A percentile compares a stretch with the other conserved stretches of the same genome.
phyloP scores from a whole-genome alignment of 1,284 basidiomycete genomes.

The Tausonia pullulans region DNA sequence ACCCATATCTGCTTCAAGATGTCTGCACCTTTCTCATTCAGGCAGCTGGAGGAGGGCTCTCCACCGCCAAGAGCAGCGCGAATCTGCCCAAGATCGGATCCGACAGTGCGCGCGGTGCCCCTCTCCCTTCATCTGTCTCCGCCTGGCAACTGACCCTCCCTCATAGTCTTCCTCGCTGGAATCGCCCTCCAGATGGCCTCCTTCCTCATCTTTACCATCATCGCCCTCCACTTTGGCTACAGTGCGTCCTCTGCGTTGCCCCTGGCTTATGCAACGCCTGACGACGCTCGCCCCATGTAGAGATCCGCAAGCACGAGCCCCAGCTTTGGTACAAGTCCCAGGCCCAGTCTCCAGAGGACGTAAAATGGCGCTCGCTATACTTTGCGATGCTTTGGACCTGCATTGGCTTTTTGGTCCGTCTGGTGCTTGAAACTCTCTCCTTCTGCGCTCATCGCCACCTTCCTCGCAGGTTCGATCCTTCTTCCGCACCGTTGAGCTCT shows the following conservation, averaged over 20 bases:
- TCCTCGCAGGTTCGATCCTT: constrained; percentile 5
- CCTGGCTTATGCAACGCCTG: background rate
- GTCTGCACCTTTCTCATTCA: constrained; percentile 13
- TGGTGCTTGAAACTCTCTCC: background rate
- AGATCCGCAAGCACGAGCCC: constrained; percentile 14
- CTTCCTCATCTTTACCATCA: constrained; percentile 10
- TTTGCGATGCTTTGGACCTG: constrained; percentile 14
- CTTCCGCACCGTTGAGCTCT: constrained; percentile 14
- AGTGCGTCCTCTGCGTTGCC: background rate
- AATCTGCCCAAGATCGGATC: constrained; percentile 1
- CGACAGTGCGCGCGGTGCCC: background rate
- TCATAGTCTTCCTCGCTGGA: constrained; percentile 8
- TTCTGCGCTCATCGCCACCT: background rate
- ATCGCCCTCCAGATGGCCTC: constrained; percentile 12
- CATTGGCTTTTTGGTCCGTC: constrained; percentile 12
- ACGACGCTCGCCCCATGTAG: background rate
- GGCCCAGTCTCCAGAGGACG: background rate
- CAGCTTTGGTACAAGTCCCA: constrained; percentile 7
- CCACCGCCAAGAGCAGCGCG: constrained; percentile 3
- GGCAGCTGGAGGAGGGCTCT: constrained; percentile 11
- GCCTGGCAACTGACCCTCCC: too few relatives aligned
- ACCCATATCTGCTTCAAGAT: background rate
- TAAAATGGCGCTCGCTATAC: constrained; percentile 10
- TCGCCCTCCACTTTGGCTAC: constrained; percentile 7
- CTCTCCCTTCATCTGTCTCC: too few relatives aligned